Conservation (phyloP, 768 basidiomycete species). For the Suillus decipiens region DNA sequence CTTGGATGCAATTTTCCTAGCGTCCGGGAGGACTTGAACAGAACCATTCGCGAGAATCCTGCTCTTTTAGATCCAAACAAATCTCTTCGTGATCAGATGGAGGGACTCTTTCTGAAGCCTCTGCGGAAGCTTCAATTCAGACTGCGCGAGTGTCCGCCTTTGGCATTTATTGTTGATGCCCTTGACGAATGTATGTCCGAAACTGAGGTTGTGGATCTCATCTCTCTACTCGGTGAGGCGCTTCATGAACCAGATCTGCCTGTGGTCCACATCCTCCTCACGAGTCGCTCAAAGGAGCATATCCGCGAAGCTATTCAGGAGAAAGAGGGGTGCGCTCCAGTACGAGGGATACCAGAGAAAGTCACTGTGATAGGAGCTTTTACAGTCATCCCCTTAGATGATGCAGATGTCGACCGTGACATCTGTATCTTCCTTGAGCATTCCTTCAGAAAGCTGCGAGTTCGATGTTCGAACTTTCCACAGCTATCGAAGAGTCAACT, state of each 20-base stretch:
- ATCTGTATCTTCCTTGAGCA: background rate
- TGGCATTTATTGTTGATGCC: background rate
- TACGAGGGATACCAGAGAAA: background rate
- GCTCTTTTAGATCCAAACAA: background rate
- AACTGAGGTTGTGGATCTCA: background rate
- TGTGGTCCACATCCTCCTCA: background rate
- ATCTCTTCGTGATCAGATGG: background rate
- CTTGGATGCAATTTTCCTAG: background rate
- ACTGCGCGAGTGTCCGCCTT: background rate
- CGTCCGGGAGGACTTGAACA: background rate
- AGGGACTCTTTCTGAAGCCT: background rate
- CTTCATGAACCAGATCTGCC: background rate
- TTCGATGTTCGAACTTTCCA: background rate
- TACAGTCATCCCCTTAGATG: background rate
- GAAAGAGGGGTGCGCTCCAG: background rate
- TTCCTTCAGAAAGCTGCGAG: background rate
- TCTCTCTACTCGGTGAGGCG: background rate
- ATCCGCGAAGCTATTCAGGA: background rate
- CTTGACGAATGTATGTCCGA: background rate
- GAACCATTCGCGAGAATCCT: slow-evolving; percentile 1
- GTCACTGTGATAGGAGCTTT: background rate
- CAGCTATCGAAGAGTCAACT: background rate
- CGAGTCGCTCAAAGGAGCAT: background rate
- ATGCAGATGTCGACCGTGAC: background rate
- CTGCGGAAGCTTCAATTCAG: background rate